Evolutionary conservation across 2,329 filamentous ascomycete genomes (phyloP).

Genomic region (Diaporthe velutina): DNA sequence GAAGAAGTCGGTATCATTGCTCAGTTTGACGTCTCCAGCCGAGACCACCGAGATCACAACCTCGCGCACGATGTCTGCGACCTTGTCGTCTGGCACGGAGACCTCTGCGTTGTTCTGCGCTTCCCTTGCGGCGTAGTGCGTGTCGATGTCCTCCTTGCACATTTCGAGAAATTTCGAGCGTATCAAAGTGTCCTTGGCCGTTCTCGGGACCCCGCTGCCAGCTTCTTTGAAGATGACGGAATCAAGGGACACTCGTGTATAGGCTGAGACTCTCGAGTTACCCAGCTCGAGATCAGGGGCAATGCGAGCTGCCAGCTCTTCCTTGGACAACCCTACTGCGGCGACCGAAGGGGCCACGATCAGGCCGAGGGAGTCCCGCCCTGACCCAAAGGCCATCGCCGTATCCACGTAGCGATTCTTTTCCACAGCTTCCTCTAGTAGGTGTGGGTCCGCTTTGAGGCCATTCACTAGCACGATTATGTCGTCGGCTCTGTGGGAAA

Average conservation of each 20-base stretch:
- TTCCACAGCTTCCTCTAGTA: conserved; percentile 10
- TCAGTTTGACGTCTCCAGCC: conserved; percentile 1
- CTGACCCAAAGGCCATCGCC: conserved; percentile 23
- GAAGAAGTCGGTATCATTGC: conserved; percentile 45
- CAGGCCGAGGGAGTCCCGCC: conserved; percentile 26
- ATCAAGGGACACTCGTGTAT: conserved; percentile 3
- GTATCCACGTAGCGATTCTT: background rate
- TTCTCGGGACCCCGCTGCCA: conserved; percentile 46
- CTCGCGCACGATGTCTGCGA: conserved; percentile 1
- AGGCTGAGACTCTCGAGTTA: conserved; percentile 21
- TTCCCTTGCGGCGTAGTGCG: conserved; percentile 51
- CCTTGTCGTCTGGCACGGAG: conserved; percentile 35
- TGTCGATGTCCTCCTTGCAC: conserved; percentile 61
- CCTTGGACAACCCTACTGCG: background rate
- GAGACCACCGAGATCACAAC: conserved; percentile 21
- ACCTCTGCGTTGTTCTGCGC: background rate
- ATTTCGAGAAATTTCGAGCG: conserved; percentile 63
- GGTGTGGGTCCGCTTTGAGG: conserved; percentile 48
- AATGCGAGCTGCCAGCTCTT: conserved; percentile 8
- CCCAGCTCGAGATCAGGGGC: background rate
- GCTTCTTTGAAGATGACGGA: conserved; percentile 19
- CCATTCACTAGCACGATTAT: conserved; percentile 53
- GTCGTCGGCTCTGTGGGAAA: conserved; percentile 53
- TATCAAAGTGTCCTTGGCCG: conserved; percentile 70
- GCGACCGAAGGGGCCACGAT: conserved; percentile 7